Conservation (phyloP, 106 monocot genomes). For the Dioscorea alata region DNA sequence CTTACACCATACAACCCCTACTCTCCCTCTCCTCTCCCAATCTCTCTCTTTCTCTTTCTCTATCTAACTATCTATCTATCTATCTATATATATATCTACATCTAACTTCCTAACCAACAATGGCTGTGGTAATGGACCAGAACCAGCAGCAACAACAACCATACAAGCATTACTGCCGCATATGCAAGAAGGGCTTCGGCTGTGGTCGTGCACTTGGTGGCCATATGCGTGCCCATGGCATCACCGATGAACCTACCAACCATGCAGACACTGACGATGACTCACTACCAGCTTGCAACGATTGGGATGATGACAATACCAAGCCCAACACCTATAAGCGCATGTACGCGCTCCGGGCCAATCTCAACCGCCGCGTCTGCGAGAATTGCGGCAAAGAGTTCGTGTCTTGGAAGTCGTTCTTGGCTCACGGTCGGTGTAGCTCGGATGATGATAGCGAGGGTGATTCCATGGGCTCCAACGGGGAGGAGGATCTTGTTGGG, state of each 20-base stretch:
- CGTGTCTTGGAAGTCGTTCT: slow-evolving; percentile 61
- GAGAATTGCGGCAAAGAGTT: slow-evolving; percentile 69
- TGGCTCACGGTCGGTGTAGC: slow-evolving; percentile 50
- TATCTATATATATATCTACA: no score
- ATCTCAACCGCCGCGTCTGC: slow-evolving; percentile 45
- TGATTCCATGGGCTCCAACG: slow-evolving; percentile 6
- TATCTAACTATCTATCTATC: no score
- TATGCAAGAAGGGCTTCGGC: slow-evolving; percentile 33
- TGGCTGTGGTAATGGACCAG: slow-evolving; percentile 35
- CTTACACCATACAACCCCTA: slow-evolving; percentile 20
- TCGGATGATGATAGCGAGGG: slow-evolving; percentile 16
- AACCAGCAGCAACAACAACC: slow-evolving; percentile 6
- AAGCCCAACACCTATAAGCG: slow-evolving; percentile 5
- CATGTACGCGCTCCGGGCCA: slow-evolving; percentile 64
- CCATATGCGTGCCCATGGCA: slow-evolving; percentile 77
- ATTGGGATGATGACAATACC: slow-evolving; percentile 6
- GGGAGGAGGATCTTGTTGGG: slow-evolving; percentile 10
- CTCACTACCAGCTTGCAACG: background rate
- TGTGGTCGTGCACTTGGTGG: slow-evolving; percentile 71
- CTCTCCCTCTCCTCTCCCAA: background rate
- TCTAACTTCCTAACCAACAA: background rate
- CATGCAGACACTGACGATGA: slow-evolving; percentile 4
- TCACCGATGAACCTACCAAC: slow-evolving; percentile 29
- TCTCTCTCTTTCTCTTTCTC: background rate
- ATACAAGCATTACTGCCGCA: slow-evolving; percentile 60